phyloP scores from a whole-genome alignment of 129 eudicot genomes.

The Chrysanthemum lavandulifolium region DNA sequence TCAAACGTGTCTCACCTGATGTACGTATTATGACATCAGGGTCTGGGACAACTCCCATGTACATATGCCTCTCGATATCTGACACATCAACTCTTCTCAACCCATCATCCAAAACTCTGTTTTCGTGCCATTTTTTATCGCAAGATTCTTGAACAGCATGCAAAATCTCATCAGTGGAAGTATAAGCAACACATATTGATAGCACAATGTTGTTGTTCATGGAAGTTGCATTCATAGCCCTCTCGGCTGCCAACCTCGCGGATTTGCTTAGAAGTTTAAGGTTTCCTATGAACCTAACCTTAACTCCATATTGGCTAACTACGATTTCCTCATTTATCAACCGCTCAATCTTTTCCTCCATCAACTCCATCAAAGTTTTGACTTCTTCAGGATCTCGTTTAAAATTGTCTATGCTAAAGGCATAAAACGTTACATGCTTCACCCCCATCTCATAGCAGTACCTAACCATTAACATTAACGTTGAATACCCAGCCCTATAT shows the following conservation, averaged over 20 bases:
- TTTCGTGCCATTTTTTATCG: background rate
- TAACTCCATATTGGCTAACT: background rate
- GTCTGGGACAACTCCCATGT: conserved; percentile 8
- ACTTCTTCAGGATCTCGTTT: conserved; percentile 11
- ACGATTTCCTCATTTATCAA: background rate
- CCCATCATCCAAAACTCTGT: background rate
- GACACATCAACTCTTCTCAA: background rate
- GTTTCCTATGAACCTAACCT: conserved; percentile 10
- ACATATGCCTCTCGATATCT: conserved; percentile 1
- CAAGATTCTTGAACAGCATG: conserved; percentile 7
- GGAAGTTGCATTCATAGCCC: conserved; percentile 13
- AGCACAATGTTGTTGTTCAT: background rate
- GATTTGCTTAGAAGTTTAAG: conserved; percentile 4
- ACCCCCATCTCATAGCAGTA: conserved; percentile 12
- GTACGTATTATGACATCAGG: conserved; percentile 41
- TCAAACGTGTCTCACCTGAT: conserved; percentile 61
- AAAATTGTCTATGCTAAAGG: conserved; percentile 4
- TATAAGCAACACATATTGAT: conserved; percentile 8
- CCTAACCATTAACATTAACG: conserved; percentile 6
- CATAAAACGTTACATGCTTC: background rate
- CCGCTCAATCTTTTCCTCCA: conserved; percentile 9
- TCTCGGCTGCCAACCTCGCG: conserved; percentile 12
- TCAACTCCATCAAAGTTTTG: conserved; percentile 6
- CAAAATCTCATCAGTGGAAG: conserved; percentile 5
- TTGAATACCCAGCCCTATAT: background rate